These are phyloP conservation scores for Neurospora africana DNA, from an alignment of 495 filamentous ascomycete genomes.

Conservation along the genomic window DNA sequence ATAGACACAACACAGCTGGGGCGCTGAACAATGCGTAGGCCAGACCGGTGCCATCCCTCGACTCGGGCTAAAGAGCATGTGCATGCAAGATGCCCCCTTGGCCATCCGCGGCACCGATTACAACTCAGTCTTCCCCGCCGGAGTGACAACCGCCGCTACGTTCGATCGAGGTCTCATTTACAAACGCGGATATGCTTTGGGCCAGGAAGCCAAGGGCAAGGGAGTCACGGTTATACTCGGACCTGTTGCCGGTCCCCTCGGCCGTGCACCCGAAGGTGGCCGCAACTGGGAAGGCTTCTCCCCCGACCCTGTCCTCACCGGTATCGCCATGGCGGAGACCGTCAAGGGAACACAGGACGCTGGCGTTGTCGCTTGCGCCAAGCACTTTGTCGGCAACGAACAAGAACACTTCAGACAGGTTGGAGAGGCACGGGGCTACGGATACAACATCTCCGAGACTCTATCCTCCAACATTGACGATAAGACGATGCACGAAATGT, in stretches of 20 bases:
- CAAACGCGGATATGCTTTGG: slow-evolving; percentile 67
- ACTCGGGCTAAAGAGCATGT: slow-evolving; percentile 70
- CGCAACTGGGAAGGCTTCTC: slow-evolving; percentile 83
- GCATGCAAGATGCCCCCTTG: slow-evolving; percentile 83
- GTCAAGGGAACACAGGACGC: slow-evolving; percentile 76
- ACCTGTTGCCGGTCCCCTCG: slow-evolving; percentile 80
- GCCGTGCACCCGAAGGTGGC: slow-evolving; percentile 64
- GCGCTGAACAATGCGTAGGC: slow-evolving; percentile 68
- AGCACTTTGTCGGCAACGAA: slow-evolving; percentile 70
- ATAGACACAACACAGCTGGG: slow-evolving; percentile 46
- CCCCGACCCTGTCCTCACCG: slow-evolving; percentile 68
- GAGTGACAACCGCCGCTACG: slow-evolving; percentile 72
- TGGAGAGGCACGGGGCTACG: slow-evolving; percentile 50
- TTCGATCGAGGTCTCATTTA: slow-evolving; percentile 64
- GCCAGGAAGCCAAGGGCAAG: slow-evolving; percentile 67
- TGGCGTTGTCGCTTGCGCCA: slow-evolving; percentile 71
- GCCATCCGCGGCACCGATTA: slow-evolving; percentile 71
- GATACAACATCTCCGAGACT: slow-evolving; percentile 52
- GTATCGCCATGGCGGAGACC: slow-evolving; percentile 59
- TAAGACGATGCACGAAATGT: slow-evolving; percentile 87
- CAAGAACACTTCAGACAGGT: slow-evolving; percentile 77
- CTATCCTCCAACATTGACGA: slow-evolving; percentile 84
- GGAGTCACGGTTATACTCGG: slow-evolving; percentile 80
- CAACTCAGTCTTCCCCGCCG: slow-evolving; percentile 70
- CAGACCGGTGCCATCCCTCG: slow-evolving; percentile 60